Base-by-base conservation (phyloP, 148 eudicot genomes). In the Nepenthes gracilis region DNA sequence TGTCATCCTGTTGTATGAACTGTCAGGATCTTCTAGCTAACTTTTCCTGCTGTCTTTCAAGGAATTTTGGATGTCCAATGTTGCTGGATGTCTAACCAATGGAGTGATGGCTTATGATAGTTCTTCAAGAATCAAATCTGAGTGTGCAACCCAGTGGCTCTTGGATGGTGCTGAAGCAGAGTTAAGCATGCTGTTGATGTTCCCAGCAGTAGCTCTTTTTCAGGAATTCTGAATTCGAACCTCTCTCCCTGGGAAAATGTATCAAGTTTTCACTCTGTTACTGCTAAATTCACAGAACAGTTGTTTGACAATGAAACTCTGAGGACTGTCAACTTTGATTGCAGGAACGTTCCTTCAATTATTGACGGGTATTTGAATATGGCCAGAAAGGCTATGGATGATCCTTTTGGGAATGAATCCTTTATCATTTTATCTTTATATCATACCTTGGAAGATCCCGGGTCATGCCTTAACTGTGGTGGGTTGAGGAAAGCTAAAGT, bases 141-240 rank as follows among this genome's bases (percentile, higher is more conserved):
- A 86, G 77, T 88, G 91, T 60, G 54, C 77, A 32, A 85, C 76
- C 62, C 95, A 72, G 61, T 90, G 91, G 86, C 79, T 77, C 65
- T 62, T 72, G 66, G 85, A 82, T 69, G 75, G 79, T 7, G 65
- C 71, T 34, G 97, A 90, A 65, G 73, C 75, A 13, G 85, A 78
- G 66, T 56, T 75, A 90, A 83, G 66, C 97, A 84, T 72, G 82
- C 78, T 64, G 67, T 80, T 55, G 91, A 79, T 62, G 64, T 76
- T 65, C 70, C 78, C 47, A 63, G 64, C 67, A 69, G 70, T 59
- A 72, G 57, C 73, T 72, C 75, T 51, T 75, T 81, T 68, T 70
- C 80, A n/a, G 85, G 79, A 60, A 60, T 79, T 51, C 76, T 71
- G 61, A 66, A 72, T 57, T 58, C 83, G 32, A 72, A 57, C 38